These are phyloP conservation scores for Aspergillus brasiliensis DNA, from an alignment of 2,329 filamentous ascomycete genomes.

Conservation along the genomic window DNA sequence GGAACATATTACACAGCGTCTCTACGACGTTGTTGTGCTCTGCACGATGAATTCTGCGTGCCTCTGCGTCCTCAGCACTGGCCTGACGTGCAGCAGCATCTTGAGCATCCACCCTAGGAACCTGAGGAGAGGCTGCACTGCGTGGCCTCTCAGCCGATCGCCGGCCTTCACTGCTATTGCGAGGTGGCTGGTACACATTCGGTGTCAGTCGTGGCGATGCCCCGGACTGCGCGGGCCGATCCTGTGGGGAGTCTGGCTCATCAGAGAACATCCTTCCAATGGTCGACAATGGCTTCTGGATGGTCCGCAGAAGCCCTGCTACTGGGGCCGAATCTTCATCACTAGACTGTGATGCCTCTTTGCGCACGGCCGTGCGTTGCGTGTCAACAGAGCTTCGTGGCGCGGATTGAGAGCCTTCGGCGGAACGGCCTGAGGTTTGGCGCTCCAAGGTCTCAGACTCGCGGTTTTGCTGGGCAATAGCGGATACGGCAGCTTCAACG, in stretches of 20 bases:
- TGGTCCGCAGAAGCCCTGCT: constrained; percentile 80
- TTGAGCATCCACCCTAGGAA: constrained; percentile 64
- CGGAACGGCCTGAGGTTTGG: constrained; percentile 46
- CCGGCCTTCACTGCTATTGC: constrained; percentile 40
- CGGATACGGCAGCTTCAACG: constrained; percentile 94
- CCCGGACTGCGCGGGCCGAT: constrained; percentile 35
- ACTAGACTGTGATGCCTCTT: constrained; percentile 43
- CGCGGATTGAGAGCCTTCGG: constrained; percentile 60
- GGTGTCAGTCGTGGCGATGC: constrained; percentile 55
- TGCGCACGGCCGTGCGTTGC: constrained; percentile 53
- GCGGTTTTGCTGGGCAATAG: constrained; percentile 88
- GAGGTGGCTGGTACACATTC: constrained; percentile 47
- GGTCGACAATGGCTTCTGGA: constrained; percentile 85
- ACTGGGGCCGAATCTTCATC: constrained; percentile 79
- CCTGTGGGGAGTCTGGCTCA: constrained; percentile 49
- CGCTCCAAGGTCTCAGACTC: constrained; percentile 52
- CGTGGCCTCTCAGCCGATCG: constrained; percentile 29
- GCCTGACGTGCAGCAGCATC: constrained; percentile 89
- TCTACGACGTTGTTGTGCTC: constrained; percentile 93
- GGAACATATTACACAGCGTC: constrained; percentile 94
- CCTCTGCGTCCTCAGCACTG: constrained; percentile 85
- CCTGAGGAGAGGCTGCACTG: constrained; percentile 29
- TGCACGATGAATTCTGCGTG: constrained; percentile 74
- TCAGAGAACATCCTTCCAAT: constrained; percentile 95
- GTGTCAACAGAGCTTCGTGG: constrained; percentile 62